Evolutionary conservation across 1,139 yeast species (phyloP), one percentile per base, ranked within the genome.

Genomic region (Suhomyces chickasaworum): DNA sequence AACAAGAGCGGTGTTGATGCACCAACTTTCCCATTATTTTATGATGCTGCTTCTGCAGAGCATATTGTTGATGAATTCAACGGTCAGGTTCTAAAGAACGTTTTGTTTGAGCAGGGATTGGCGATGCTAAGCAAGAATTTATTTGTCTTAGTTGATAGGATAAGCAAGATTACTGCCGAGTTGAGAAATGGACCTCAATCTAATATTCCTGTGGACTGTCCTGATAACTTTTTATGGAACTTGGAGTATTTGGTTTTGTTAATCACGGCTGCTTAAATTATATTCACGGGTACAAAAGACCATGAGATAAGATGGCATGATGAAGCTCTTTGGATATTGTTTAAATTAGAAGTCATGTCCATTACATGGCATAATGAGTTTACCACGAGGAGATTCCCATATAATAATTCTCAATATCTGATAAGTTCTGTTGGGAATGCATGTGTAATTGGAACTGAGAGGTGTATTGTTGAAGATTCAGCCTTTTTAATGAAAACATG

Each of bases 161-260:
- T 67, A 3, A 61, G 60, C 13, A 59, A 56, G 30, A 44, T 54
- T 13, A 58, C 58, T 42, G 47, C 54, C 16, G 53, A 52, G 23
- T 58, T 53, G 25, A 53, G 57, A 44, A 47, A 50, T 16, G 17
- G 15, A 22, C 39, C 29, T 9, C 41, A 45, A 39, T 44, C 50
- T 37, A 61, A 59, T 37, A 59, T 73, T 9, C 78, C 79, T 1
- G 53, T 62, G 3, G 78, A 75, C 43, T 69, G 75, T 51, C 52
- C 64, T 16, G 79, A 73, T 53, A 73, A 73, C 49, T 64, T 73
- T 40, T 56, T 73, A 48, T 75, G 80, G 80, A 71, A 65, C 44
- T 52, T 75, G 30, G 69, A 73, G 46, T 74, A 69, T 48, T 50
- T 74, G 29, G 49, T 69, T 17, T 56, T 75, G 34, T 71, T 65